Percentiles rank a stretch among this genome's conserved stretches.
Evolutionary conservation across 2,329 filamentous ascomycete species (phyloP).

Genomic region (Macrophomina tecta): DNA sequence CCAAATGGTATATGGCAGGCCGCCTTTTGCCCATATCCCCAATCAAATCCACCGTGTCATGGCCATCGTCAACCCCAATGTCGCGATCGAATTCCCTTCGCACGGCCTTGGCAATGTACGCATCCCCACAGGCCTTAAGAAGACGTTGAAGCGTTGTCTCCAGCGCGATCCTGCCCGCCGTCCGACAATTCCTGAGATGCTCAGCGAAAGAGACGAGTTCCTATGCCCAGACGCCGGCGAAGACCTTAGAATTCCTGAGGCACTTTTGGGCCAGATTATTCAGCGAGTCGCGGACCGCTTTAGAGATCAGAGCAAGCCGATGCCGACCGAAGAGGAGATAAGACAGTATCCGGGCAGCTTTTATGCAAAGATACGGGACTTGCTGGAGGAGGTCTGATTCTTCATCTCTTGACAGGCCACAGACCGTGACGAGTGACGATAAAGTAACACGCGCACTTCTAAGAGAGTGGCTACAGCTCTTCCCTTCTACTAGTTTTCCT

Average conservation of each 20-base stretch:
- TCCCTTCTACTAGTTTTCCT: conserved; percentile 5
- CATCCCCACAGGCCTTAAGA: conserved; percentile 61
- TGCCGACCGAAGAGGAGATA: conserved; percentile 64
- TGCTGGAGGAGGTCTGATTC: conserved; percentile 41
- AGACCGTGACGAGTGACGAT: background rate
- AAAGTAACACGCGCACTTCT: background rate
- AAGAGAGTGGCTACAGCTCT: background rate
- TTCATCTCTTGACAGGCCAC: background rate
- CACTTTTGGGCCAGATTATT: conserved; percentile 66
- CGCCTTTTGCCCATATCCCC: conserved; percentile 89
- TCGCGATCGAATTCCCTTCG: conserved; percentile 74
- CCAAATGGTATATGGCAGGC: conserved; percentile 97
- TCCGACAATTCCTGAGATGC: conserved; percentile 63
- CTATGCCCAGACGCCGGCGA: conserved; percentile 63
- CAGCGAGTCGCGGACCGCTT: conserved; percentile 66
- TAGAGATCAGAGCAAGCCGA: conserved; percentile 55
- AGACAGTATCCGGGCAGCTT: conserved; percentile 53
- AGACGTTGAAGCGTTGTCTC: conserved; percentile 63
- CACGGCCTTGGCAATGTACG: conserved; percentile 68
- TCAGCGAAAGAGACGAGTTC: conserved; percentile 62
- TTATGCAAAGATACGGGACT: conserved; percentile 53
- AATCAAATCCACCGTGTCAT: conserved; percentile 87
- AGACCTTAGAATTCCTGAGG: conserved; percentile 57
- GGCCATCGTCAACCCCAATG: conserved; percentile 80
- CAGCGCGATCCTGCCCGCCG: conserved; percentile 63